Evolutionary conservation across 1,284 basidiomycete genomes (phyloP).

Genomic region (Xanthoconium separans): DNA sequence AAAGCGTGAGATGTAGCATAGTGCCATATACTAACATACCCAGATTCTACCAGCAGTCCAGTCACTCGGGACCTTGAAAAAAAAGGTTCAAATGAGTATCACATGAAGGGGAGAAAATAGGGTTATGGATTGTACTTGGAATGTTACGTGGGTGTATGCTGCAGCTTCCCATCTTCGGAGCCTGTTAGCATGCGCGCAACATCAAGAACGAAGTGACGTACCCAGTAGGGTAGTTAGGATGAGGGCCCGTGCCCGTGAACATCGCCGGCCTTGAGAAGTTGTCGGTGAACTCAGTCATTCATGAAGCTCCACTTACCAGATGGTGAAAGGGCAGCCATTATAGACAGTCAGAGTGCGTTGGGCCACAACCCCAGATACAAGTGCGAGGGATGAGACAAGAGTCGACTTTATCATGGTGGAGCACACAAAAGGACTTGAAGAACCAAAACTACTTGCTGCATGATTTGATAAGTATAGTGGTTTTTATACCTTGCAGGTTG

Average conservation of each 20-base stretch:
- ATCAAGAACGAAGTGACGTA: neutral
- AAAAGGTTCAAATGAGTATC: neutral
- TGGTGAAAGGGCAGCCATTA: conserved; percentile 38
- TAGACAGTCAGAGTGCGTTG: conserved; percentile 38
- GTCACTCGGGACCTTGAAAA: conserved; percentile 26
- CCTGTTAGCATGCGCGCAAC: conserved; percentile 1
- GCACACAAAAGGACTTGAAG: neutral
- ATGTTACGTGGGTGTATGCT: conserved; percentile 26
- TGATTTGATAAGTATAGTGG: neutral
- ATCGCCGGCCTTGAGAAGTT: conserved; percentile 29
- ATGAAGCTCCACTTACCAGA: conserved; percentile 30
- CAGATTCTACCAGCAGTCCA: conserved; percentile 34
- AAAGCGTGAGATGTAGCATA: neutral
- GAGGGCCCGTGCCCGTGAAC: conserved; percentile 27
- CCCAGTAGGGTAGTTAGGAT: conserved; percentile 28
- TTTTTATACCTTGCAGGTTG: conserved; percentile 13
- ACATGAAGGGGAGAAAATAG: neutral
- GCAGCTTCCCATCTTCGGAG: conserved; percentile 24
- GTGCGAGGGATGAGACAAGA: conserved; percentile 21
- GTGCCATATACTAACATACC: conserved; percentile 13
- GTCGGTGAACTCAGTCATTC: neutral
- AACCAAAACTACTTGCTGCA: neutral
- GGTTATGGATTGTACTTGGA: conserved; percentile 17
- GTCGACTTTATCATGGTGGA: conserved; percentile 16
- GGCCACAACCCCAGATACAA: conserved; percentile 25